Base-by-base conservation (phyloP, 164 flowering plant genomes). In the Chloranthus sessilifolius region DNA sequence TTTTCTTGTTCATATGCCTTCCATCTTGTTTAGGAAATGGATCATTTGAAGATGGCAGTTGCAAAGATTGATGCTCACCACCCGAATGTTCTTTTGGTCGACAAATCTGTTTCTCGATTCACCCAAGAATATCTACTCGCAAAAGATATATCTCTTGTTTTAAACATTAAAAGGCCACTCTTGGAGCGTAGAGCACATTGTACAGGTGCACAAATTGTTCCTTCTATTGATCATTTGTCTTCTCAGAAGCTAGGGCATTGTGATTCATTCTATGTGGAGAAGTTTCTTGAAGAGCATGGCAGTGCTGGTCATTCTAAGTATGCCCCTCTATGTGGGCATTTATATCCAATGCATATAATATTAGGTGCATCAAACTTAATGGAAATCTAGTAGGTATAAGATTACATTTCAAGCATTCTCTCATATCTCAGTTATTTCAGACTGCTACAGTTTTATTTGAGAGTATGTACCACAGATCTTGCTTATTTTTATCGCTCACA, bases 131-230 rank as follows among this genome's bases (percentile, higher is more conserved):
- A 76, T 52, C 79, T 84, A 31, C 82, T 84, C 38, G 77, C 64
- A 19, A 84, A 78, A 61, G 82, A 74, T 55, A 84, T 84, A 64
- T 77, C 94, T 22, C 82, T 84, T 63, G 88, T 79, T 58, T 64
- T 84, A 21, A 84, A 82, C 60, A 70, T 84, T 37, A 84, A 82
- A 62, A 75, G 75, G 61, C 74, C 88, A 20, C 79, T 84, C 47
- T 65, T 84, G 58, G 94, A 84, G 62, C 84, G 94, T 11, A 79
- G 82, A 62, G 81, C 84, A 23, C 85, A 88, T 37, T 82, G 88
- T 65, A 82, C 81, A 10, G 94, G 84, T 54, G 82, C 82, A 29
- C 77, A 84, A 30, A 80, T 84, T 52, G 80, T 82, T 10, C 85
- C 88, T 57, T 77, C 88, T 21, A 67, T 84, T 53, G 94, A 84